Percentiles rank a stretch among this genome's conserved stretches.
These are phyloP conservation scores for Saccharomycopsis capsularis DNA, from an alignment of 805 yeast genomes.

Conservation along the genomic window DNA sequence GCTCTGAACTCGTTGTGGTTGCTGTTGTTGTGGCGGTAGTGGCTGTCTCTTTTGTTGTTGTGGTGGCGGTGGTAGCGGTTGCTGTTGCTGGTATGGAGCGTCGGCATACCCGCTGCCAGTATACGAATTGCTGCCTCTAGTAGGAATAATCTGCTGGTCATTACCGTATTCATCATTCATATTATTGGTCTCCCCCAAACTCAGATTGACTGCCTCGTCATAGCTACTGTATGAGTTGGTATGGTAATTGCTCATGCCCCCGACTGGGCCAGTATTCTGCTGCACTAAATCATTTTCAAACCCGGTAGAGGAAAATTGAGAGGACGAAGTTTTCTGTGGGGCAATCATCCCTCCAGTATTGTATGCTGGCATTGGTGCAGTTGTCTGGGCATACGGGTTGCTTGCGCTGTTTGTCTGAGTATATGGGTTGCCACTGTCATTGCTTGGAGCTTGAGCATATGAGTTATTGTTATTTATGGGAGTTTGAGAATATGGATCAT, in stretches of 20 bases:
- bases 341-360: neutral
- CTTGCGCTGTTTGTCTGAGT: too few species aligned
- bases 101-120: too few species aligned
- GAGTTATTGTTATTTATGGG: neutral
- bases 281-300: conserved; percentile 16
- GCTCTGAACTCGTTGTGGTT: neutral
- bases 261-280: conserved; percentile 15
- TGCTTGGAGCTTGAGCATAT: neutral
- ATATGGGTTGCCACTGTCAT: too few species aligned
- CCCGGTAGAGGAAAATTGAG: conserved; percentile 11
- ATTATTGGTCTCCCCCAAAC: conserved; percentile 2
- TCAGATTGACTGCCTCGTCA: conserved; percentile 13
- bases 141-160: conserved; percentile 7
- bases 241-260: conserved; percentile 10
- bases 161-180: conserved; percentile 7
- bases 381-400: too few species aligned
- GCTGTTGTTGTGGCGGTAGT: neutral
- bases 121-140: neutral
- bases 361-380: too few species aligned
- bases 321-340: conserved; percentile 9
- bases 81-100: neutral
- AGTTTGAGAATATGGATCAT: conserved; percentile 1
- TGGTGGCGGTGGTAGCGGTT: neutral
- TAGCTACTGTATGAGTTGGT: conserved; percentile 9
- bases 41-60: conserved; percentile 1